A percentile compares a stretch with the other conserved stretches of the same genome.
These are phyloP conservation scores for Linderina pennispora DNA, from an alignment of 192 early-diverging fungal genomes.

Conservation along the genomic window DNA sequence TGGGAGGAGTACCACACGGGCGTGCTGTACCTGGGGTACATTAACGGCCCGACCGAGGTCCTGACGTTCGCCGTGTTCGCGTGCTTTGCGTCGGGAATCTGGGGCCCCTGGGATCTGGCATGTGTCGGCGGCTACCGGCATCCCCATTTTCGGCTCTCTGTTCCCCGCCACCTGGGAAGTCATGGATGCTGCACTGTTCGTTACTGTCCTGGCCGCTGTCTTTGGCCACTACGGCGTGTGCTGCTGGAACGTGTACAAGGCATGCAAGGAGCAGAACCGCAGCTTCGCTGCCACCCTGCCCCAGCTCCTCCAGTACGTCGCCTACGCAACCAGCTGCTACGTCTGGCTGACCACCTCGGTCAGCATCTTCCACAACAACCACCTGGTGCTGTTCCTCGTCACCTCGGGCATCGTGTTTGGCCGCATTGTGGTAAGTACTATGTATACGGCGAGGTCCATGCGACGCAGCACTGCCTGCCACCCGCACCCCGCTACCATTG, in stretches of 20 bases:
- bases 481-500: too few species aligned
- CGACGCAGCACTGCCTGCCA: too few species aligned
- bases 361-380: conserved; percentile 59
- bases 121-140: conserved; percentile 24
- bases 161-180: conserved; percentile 43
- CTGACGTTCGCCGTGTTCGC: conserved; percentile 62
- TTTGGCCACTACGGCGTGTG: conserved; percentile 38
- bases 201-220: conserved; percentile 27
- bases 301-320: conserved; percentile 58
- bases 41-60: conserved; percentile 85
- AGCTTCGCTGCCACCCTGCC: conserved; percentile 56
- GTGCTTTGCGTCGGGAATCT: conserved; percentile 65
- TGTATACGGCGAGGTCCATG: too few species aligned
- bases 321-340: conserved; percentile 57
- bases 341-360: conserved; percentile 70
- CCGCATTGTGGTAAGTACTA: conserved; percentile 60
- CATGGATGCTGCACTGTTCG: conserved; percentile 23
- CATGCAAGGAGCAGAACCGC: conserved; percentile 51
- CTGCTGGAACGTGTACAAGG: conserved; percentile 43
- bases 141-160: conserved; percentile 27
- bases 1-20: conserved; percentile 91
- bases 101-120: conserved; percentile 48
- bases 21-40: conserved; percentile 71
- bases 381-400: conserved; percentile 68
- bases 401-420: conserved; percentile 79